A percentile compares a stretch with the other conserved stretches of the same genome.
phyloP scores from a whole-genome alignment of 345 rosid genomes.

The Gossypium mustelinum region DNA sequence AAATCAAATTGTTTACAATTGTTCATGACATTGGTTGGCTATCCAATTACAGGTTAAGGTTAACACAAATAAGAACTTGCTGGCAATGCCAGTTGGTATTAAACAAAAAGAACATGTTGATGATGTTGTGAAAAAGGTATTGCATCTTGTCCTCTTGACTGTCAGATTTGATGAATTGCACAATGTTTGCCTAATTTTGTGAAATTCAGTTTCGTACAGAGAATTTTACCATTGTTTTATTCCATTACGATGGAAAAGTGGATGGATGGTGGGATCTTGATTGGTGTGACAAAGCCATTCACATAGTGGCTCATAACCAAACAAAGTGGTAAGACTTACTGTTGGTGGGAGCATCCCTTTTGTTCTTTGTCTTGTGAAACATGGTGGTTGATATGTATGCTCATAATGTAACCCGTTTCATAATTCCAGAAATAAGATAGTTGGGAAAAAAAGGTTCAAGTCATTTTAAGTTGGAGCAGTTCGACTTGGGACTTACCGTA shows the following conservation, averaged over 20 bases:
- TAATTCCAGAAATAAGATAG: neutral
- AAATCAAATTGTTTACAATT: neutral
- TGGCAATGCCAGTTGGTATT: conserved; percentile 93
- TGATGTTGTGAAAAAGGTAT: conserved; percentile 70
- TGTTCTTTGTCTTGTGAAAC: neutral
- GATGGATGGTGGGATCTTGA: conserved; percentile 81
- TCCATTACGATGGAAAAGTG: conserved; percentile 89
- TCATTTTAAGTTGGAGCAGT: neutral
- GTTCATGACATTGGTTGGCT: conserved; percentile 14
- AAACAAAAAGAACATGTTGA: conserved; percentile 77
- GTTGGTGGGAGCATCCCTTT: neutral
- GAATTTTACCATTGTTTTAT: conserved; percentile 80
- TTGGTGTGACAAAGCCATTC: conserved; percentile 74
- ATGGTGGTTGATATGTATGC: neutral
- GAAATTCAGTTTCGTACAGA: conserved; percentile 83
- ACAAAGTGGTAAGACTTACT: conserved; percentile 69
- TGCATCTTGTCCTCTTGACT: conserved; percentile 15
- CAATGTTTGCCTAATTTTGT: conserved; percentile 33
- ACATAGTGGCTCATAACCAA: conserved; percentile 87
- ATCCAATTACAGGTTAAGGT: conserved; percentile 34
- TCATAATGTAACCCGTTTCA: neutral
- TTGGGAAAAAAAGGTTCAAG: neutral
- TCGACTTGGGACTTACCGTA: neutral
- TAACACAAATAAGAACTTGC: conserved; percentile 48
- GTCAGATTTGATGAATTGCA: neutral